phyloP scores from a whole-genome alignment of 257 asterid genomes.

The Nicotiana tomentosiformis region DNA sequence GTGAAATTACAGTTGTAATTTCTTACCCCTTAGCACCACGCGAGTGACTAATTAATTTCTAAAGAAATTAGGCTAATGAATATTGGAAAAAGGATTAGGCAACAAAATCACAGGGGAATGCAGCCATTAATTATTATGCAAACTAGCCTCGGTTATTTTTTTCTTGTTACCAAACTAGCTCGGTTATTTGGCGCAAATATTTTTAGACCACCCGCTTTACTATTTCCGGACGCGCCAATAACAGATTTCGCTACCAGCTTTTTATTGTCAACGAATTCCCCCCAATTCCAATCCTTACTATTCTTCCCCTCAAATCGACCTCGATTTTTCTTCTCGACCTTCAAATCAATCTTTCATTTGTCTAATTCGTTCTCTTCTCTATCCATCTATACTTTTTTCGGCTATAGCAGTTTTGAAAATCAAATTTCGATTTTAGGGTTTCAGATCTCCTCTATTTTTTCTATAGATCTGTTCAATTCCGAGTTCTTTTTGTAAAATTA shows the following conservation, averaged over 20 bases:
- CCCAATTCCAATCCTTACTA: not conserved
- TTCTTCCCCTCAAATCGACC: constrained; percentile 13
- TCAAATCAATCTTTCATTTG: constrained; percentile 11
- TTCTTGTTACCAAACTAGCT: too few species aligned
- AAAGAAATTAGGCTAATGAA: not conserved
- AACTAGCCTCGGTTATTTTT: too few species aligned
- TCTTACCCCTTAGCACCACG: not conserved
- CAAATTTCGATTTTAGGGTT: constrained; percentile 23
- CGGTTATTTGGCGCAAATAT: not conserved
- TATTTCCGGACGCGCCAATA: constrained; percentile 15
- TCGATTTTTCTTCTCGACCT: constrained; percentile 2
- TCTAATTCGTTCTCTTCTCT: constrained; percentile 12
- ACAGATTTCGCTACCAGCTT: constrained; percentile 9
- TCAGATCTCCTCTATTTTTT: not conserved
- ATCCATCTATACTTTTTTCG: constrained; percentile 11
- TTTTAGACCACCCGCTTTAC: not conserved
- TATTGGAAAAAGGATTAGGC: too few species aligned
- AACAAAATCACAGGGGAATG: not conserved
- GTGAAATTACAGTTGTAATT: not conserved
- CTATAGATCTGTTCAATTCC: constrained; percentile 11
- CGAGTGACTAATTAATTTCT: not conserved
- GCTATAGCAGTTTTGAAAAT: not conserved
- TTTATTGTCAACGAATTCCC: constrained; percentile 8
- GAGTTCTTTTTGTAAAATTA: not conserved
- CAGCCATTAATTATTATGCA: not conserved